Percentiles rank a stretch among this genome's conserved stretches.
These are phyloP conservation scores for Boletus rubroflammeus DNA, from an alignment of 768 basidiomycete genomes.

Conservation along the genomic window DNA sequence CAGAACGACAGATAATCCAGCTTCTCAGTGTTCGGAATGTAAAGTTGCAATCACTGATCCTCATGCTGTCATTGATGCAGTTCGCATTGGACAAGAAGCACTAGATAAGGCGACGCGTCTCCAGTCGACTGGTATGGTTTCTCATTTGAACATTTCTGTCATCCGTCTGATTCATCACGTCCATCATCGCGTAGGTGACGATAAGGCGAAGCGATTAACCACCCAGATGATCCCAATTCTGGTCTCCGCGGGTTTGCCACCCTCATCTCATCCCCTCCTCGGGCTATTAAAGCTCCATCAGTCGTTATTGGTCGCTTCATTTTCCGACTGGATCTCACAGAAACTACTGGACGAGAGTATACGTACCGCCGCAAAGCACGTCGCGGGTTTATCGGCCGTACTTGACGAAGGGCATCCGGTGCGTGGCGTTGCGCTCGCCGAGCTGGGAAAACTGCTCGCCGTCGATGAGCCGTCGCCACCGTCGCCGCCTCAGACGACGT, in stretches of 20 bases:
- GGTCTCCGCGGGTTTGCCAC: constrained; percentile 52
- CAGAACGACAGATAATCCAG: constrained; percentile 40
- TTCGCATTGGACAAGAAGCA: constrained; percentile 69
- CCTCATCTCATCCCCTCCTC: constrained; percentile 74
- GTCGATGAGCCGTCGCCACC: constrained; percentile 66
- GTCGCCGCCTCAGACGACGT: constrained; percentile 10
- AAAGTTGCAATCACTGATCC: constrained; percentile 44
- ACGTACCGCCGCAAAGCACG: constrained; percentile 50
- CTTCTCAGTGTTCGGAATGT: constrained; percentile 55
- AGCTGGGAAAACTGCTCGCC: constrained; percentile 76
- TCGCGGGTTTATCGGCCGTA: constrained; percentile 49
- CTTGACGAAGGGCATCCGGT: constrained; percentile 71
- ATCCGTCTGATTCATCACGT: background rate
- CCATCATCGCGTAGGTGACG: constrained; percentile 43
- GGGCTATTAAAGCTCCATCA: constrained; percentile 69
- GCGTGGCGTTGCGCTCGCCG: constrained; percentile 68
- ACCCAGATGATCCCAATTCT: constrained; percentile 66
- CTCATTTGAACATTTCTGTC: background rate
- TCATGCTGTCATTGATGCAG: constrained; percentile 56
- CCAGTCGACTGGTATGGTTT: constrained; percentile 52
- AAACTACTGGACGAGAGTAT: constrained; percentile 61
- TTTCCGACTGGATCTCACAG: constrained; percentile 41
- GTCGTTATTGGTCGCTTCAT: constrained; percentile 56
- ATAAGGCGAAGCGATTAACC: constrained; percentile 55
- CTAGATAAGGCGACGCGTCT: constrained; percentile 66